Conservation (phyloP, 306 rosid genomes). For the Styphnolobium japonicum region DNA sequence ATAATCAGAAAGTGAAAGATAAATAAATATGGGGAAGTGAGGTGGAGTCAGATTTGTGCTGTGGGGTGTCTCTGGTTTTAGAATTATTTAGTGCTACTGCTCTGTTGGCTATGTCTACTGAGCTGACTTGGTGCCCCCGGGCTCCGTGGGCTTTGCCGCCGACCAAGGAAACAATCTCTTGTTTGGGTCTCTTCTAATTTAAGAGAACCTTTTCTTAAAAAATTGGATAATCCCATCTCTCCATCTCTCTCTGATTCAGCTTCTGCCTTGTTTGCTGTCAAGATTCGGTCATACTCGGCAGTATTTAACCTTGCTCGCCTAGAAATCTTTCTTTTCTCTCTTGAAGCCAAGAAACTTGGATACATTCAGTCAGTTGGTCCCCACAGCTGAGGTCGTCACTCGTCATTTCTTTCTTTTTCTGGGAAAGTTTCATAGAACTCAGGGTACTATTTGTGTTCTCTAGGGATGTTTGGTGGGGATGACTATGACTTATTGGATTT, state of each 20-base stretch:
- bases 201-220: conserved; percentile 68
- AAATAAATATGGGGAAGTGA: conserved; percentile 58
- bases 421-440: conserved; percentile 14
- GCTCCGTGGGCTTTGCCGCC: conserved; percentile 96
- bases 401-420: conserved; percentile 37
- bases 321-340: conserved; percentile 53
- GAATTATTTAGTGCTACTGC: conserved; percentile 65
- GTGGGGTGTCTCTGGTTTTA: conserved; percentile 57
- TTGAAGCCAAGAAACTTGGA: conserved; percentile 49
- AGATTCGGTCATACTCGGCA: conserved; percentile 57
- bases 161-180: conserved; percentile 94
- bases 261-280: conserved; percentile 71
- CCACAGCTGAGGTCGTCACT: conserved; percentile 28
- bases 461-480: conserved; percentile 33
- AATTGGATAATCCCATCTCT: conserved; percentile 42
- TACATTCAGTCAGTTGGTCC: conserved; percentile 46
- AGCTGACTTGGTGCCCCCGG: conserved; percentile 76
- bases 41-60: conserved; percentile 94
- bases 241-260: conserved; percentile 57
- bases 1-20: conserved; percentile 45
- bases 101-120: conserved; percentile 86
- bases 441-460: conserved; percentile 19
- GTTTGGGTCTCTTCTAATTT: conserved; percentile 74
- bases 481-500: conserved; percentile 33
- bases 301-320: conserved; percentile 43